phyloP scores from a whole-genome alignment of 2,329 filamentous ascomycete genomes.

The Cryphonectria parasitica region DNA sequence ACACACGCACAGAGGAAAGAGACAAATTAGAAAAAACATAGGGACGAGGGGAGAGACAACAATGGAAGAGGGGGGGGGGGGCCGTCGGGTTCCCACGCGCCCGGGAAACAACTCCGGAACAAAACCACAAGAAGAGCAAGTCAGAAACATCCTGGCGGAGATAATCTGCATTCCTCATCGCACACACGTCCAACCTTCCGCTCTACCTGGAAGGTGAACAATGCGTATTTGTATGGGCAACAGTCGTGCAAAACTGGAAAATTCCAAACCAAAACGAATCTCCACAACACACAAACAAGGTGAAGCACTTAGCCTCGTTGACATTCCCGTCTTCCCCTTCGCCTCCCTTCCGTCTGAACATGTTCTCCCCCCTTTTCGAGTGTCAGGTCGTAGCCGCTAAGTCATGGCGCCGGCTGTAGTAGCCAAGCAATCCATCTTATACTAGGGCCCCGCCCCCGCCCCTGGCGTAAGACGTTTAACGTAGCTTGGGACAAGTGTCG shows the following conservation, averaged over 20 bases:
- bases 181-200: neutral
- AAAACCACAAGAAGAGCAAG: neutral
- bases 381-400: conserved; percentile 3
- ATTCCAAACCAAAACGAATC: neutral
- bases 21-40: neutral
- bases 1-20: neutral
- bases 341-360: neutral
- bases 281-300: neutral
- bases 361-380: neutral
- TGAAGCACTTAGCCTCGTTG: neutral
- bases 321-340: neutral
- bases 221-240: neutral
- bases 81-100: neutral
- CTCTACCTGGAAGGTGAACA: neutral
- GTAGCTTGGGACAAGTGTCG: neutral
- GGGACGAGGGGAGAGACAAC: neutral
- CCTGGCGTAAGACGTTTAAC: no score
- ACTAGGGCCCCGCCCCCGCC: neutral
- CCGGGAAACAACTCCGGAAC: conserved; percentile 1
- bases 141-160: neutral
- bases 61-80: neutral
- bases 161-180: conserved; percentile 1
- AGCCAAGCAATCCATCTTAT: neutral
- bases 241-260: neutral
- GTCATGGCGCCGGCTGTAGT: neutral